Evolutionary conservation across 345 rosid genomes (phyloP), one percentile per base, ranked within the genome.

Genomic region (Salix brachista): DNA sequence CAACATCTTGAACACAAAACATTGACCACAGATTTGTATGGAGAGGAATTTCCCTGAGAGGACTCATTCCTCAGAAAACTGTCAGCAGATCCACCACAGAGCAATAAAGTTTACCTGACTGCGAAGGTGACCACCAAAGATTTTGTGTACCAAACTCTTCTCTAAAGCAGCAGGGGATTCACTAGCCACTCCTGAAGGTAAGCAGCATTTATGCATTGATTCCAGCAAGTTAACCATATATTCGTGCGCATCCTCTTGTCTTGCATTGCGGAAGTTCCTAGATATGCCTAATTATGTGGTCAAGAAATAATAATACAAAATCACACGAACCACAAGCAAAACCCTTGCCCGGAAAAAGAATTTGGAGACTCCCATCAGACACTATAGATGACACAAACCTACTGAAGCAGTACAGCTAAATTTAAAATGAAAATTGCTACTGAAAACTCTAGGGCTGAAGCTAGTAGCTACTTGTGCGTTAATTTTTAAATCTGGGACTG

Each of bases 221-320:
- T 96, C 99, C 67, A 96, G 87, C 81, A 96, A 80, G 85, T 87
- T 93, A 77, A 96, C 92, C 99, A 96, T 93, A 86, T 92, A 93
- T 39, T 96, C 99, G 48, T 96, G 99, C 6, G 99, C 99, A 85
- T 96, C 99, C 83, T 96, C 98, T 80, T 93, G 97, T 79, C 98
- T 84, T 36, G 88, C 84, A 70, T 80, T 93, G 77, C 94, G 85
- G 78, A 96, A 93, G 83, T 86, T 93, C 64, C 92, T 86, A 75
- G 99, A 96, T 80, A 93, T 88, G 89, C 98, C 99, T 96, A 83
- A 73, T 42, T 41, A 79, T 80, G 67, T 60, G 81, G 85, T 87
- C 79, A 86, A 83, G 90, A 81, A 75, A 52, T 74, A 61, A 84
- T 84, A 81, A 58, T 54, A 56, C 37, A 25, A 37, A 71, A n/a